Conservation (phyloP, 345 rosid genomes). For the Pistacia integerrima region DNA sequence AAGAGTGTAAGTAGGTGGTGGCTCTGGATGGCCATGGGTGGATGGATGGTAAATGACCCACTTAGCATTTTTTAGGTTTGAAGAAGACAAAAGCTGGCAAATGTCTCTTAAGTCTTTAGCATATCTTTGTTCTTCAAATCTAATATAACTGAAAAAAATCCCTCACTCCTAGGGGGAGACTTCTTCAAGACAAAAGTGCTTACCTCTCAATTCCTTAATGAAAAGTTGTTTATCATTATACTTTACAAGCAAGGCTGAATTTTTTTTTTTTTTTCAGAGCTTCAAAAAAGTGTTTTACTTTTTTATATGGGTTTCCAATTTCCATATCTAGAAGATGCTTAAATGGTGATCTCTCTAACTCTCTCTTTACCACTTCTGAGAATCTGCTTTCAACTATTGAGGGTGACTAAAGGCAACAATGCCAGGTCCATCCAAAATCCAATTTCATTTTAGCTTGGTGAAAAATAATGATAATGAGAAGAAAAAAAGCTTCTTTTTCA, state of each 20-base stretch:
- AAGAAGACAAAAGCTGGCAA: constrained; percentile 42
- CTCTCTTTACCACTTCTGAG: constrained; percentile 14
- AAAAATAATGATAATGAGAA: constrained; percentile 9
- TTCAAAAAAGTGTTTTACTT: constrained; percentile 39
- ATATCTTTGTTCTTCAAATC: constrained; percentile 30
- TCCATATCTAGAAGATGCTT: constrained; percentile 56
- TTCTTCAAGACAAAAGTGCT: constrained; percentile 60
- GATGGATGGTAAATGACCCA: constrained; percentile 24
- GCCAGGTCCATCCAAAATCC: constrained; percentile 25
- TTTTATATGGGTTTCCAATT: constrained; percentile 37
- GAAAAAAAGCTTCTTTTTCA: constrained; percentile 31
- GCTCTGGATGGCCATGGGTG: not conserved
- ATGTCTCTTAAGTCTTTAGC: constrained; percentile 21
- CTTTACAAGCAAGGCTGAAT: constrained; percentile 29
- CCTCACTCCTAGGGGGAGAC: constrained; percentile 48
- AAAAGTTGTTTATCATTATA: constrained; percentile 53
- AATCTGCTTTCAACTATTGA: constrained; percentile 52
- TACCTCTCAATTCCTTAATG: constrained; percentile 38
- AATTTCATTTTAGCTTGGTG: constrained; percentile 27
- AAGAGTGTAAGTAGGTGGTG: constrained; percentile 1
- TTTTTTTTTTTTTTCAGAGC: constrained; percentile 8
- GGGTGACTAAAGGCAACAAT: constrained; percentile 43
- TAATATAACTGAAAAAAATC: constrained; percentile 13
- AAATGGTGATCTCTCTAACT: constrained; percentile 9
- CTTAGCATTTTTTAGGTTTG: constrained; percentile 22